A percentile compares a stretch with the other conserved stretches of the same genome.
Conservation (phyloP, 2,329 filamentous ascomycete genomes). For the Venturia asperata region DNA sequence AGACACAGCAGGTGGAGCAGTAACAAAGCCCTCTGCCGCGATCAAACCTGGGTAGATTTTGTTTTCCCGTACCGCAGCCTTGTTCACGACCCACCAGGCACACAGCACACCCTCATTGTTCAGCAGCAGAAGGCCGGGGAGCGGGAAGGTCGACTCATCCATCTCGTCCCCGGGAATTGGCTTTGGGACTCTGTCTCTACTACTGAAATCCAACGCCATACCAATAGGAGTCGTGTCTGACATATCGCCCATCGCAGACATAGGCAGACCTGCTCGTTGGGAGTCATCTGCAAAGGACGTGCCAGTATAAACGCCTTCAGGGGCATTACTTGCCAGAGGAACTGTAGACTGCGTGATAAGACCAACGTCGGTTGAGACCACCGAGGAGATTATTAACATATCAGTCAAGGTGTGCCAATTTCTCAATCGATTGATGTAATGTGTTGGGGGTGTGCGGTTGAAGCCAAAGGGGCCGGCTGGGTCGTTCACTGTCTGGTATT, state of each 20-base stretch:
- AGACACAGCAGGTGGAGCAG: constrained; percentile 23
- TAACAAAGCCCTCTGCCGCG: constrained; percentile 21
- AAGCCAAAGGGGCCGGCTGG: constrained; percentile 61
- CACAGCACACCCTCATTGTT: constrained; percentile 83
- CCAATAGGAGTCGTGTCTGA: constrained; percentile 74
- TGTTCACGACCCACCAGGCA: constrained; percentile 88
- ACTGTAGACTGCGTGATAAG: constrained; percentile 67
- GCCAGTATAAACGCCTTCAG: constrained; percentile 58
- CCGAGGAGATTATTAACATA: constrained; percentile 73
- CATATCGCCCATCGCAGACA: constrained; percentile 51
- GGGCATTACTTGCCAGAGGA: constrained; percentile 53
- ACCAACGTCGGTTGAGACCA: constrained; percentile 70
- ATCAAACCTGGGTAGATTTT: constrained; percentile 64
- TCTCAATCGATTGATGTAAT: constrained; percentile 69
- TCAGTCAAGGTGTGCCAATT: constrained; percentile 69
- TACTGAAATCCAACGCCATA: constrained; percentile 74
- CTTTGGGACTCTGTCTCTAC: constrained; percentile 66
- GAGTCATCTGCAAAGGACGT: constrained; percentile 68
- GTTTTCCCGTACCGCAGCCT: constrained; percentile 70
- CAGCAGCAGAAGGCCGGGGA: constrained; percentile 76
- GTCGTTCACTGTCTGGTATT: constrained; percentile 57
- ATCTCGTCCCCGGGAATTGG: constrained; percentile 75
- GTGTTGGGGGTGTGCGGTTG: constrained; percentile 61
- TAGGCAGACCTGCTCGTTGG: constrained; percentile 64
- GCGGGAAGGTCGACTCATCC: constrained; percentile 66